Conservation (phyloP, 2,329 filamentous ascomycete genomes). For the Pseudogymnoascus sp. region DNA sequence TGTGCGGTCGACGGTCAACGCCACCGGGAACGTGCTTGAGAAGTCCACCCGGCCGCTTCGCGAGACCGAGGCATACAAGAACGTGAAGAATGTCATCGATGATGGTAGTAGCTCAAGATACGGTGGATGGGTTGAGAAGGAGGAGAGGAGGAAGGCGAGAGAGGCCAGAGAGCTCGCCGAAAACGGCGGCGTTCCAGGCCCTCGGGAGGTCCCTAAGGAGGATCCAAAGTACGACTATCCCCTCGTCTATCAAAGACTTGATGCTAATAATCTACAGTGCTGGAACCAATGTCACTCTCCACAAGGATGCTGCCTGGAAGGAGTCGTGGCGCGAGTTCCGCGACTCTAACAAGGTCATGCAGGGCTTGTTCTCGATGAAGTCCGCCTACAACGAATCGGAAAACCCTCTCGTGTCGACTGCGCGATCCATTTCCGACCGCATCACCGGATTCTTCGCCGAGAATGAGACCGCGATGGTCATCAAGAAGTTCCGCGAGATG, state of each 20-base stretch:
- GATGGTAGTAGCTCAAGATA: slow-evolving; percentile 95
- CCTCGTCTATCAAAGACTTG: slow-evolving; percentile 10
- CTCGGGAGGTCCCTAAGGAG: slow-evolving; percentile 61
- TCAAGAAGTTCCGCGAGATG: slow-evolving; percentile 96
- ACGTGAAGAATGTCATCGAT: slow-evolving; percentile 91
- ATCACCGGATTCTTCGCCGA: slow-evolving; percentile 96
- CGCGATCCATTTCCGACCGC: slow-evolving; percentile 81
- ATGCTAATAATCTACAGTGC: slow-evolving; percentile 52
- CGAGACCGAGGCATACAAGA: slow-evolving; percentile 90
- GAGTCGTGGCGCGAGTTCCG: slow-evolving; percentile 97
- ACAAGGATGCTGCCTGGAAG: slow-evolving; percentile 97
- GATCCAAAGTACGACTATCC: slow-evolving; percentile 68
- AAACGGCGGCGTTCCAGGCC: slow-evolving; percentile 32
- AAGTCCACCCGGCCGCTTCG: slow-evolving; percentile 92
- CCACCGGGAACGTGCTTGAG: slow-evolving; percentile 79
- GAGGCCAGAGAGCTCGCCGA: slow-evolving; percentile 62
- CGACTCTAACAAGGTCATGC: slow-evolving; percentile 80
- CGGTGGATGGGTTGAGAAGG: slow-evolving; percentile 93
- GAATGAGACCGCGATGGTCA: slow-evolving; percentile 94
- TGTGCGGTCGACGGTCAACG: slow-evolving; percentile 74
- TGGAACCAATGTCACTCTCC: slow-evolving; percentile 85
- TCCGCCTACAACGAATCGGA: slow-evolving; percentile 91
- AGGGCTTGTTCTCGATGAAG: slow-evolving; percentile 79
- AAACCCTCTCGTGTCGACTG: slow-evolving; percentile 88
- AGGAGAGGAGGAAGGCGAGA: slow-evolving; percentile 75